phyloP scores from a whole-genome alignment of 768 basidiomycete species.

The Tylopilus intermedius region DNA sequence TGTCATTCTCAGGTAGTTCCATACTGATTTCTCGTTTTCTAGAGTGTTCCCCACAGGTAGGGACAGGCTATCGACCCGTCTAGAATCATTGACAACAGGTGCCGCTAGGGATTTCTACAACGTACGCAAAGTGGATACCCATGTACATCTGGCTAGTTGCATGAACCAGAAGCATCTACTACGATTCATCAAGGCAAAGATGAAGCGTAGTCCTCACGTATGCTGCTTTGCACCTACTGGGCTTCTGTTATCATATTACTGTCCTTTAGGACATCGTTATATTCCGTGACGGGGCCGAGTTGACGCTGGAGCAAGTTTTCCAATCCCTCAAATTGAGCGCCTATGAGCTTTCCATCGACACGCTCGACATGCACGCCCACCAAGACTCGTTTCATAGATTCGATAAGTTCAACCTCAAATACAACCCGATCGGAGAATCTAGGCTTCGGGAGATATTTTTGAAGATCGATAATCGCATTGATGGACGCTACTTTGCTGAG shows the following conservation, averaged over 20 bases:
- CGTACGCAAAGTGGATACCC: slow-evolving; percentile 95
- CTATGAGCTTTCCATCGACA: slow-evolving; percentile 97
- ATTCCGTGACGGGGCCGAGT: slow-evolving; percentile 83
- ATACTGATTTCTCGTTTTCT: slow-evolving; percentile 6
- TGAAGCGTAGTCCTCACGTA: slow-evolving; percentile 83
- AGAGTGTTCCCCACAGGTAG: slow-evolving; percentile 33
- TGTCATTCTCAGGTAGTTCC: neutral
- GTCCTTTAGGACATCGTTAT: slow-evolving; percentile 82
- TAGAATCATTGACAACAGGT: slow-evolving; percentile 1
- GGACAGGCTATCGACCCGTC: neutral
- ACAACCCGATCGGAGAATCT: slow-evolving; percentile 95
- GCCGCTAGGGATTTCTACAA: slow-evolving; percentile 92
- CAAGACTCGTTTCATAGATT: slow-evolving; percentile 98
- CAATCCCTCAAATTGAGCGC: slow-evolving; percentile 90
- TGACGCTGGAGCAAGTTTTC: slow-evolving; percentile 93
- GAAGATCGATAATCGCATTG: slow-evolving; percentile 93
- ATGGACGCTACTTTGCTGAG: slow-evolving; percentile 92
- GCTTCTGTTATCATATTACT: neutral
- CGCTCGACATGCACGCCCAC: slow-evolving; percentile 99
- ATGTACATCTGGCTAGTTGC: slow-evolving; percentile 96
- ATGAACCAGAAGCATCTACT: slow-evolving; percentile 99
- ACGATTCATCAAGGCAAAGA: slow-evolving; percentile 98
- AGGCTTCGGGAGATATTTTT: slow-evolving; percentile 94
- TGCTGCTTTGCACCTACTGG: slow-evolving; percentile 13
- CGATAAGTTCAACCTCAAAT: slow-evolving; percentile 97